Evolutionary conservation across 2,329 filamentous ascomycete genomes (phyloP).

Genomic region (Nothophaeocryptopus gaeumannii): DNA sequence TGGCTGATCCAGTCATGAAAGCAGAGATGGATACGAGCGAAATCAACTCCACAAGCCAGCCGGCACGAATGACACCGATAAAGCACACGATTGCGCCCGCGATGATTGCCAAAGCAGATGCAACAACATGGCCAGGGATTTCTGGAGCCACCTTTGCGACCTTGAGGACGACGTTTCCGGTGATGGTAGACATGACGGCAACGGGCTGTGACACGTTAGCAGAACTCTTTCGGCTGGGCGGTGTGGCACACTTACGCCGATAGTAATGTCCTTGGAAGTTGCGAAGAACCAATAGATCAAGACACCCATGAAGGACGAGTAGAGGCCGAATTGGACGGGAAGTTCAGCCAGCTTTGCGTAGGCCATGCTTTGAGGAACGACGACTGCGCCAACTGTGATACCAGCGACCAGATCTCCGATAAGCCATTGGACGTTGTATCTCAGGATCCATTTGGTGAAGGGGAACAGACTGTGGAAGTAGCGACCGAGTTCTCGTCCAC

Average conservation of each 20-base stretch:
- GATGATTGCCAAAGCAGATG: conserved; percentile 74
- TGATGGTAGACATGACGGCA: conserved; percentile 89
- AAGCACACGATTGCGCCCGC: conserved; percentile 72
- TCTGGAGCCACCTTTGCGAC: conserved; percentile 58
- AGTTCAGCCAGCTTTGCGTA: conserved; percentile 82
- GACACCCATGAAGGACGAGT: conserved; percentile 95
- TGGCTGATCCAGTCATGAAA: conserved; percentile 94
- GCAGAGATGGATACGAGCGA: conserved; percentile 85
- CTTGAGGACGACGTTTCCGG: conserved; percentile 73
- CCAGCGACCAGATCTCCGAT: conserved; percentile 85
- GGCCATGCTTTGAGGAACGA: conserved; percentile 96
- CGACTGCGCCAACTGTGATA: conserved; percentile 71
- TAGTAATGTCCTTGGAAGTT: conserved; percentile 97
- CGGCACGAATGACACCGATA: conserved; percentile 74
- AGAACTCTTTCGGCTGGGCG: neutral
- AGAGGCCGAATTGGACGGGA: conserved; percentile 79
- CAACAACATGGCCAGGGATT: conserved; percentile 64
- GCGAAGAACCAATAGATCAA: conserved; percentile 97
- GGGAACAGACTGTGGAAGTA: conserved; percentile 79
- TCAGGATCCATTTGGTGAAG: conserved; percentile 80
- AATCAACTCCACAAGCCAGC: conserved; percentile 92
- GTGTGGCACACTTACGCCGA: conserved; percentile 63
- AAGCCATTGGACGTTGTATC: conserved; percentile 89
- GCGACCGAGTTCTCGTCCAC: conserved; percentile 48
- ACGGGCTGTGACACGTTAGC: conserved; percentile 63